Conservation (phyloP, 345 rosid genomes). For the Camelina sativa region DNA sequence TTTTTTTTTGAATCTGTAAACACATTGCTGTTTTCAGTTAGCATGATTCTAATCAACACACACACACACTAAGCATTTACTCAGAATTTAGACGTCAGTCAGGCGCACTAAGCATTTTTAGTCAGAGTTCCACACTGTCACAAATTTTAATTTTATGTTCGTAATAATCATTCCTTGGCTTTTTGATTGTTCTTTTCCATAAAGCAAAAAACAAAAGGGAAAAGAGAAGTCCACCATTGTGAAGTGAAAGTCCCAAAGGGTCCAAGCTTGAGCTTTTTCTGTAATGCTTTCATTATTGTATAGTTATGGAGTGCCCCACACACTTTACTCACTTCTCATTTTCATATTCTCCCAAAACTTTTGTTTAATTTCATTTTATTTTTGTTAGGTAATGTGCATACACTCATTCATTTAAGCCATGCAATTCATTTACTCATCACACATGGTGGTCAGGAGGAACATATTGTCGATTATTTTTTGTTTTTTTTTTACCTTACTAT, state of each 20-base stretch:
- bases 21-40: neutral
- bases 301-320: conserved; percentile 31
- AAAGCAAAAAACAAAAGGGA: conserved; percentile 23
- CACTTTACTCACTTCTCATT: conserved; percentile 23
- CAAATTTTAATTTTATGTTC: neutral
- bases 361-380: conserved; percentile 3
- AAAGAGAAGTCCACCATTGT: conserved; percentile 37
- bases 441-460: conserved; percentile 32
- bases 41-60: neutral
- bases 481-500: neutral
- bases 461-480: too few species aligned
- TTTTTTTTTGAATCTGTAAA: conserved; percentile 17
- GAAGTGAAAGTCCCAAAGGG: conserved; percentile 38
- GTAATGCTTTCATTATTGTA: conserved; percentile 36
- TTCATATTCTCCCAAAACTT: conserved; percentile 3
- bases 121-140: conserved; percentile 13
- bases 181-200: conserved; percentile 30
- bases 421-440: conserved; percentile 9
- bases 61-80: neutral
- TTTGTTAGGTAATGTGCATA: conserved; percentile 21
- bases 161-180: conserved; percentile 26
- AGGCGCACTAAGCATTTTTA: conserved; percentile 28
- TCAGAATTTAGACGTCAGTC: conserved; percentile 9
- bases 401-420: conserved; percentile 23
- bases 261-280: conserved; percentile 42